Percentiles rank a stretch among this genome's conserved stretches.
phyloP scores from a whole-genome alignment of 306 rosid species.

The Fragaria vesca region DNA sequence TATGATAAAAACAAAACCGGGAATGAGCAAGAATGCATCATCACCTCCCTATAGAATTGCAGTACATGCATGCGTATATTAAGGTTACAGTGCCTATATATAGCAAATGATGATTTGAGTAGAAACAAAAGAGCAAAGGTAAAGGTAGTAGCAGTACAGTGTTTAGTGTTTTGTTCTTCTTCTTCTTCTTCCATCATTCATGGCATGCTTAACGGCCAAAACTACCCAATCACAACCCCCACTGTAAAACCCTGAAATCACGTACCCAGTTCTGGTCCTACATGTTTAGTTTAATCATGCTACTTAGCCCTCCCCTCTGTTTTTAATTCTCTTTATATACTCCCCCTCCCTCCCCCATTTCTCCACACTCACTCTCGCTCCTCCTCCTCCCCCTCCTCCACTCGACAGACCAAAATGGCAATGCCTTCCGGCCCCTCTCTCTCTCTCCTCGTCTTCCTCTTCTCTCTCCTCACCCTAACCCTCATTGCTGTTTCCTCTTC shows the following conservation, averaged over 20 bases:
- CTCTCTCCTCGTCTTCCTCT: slow-evolving; percentile 34
- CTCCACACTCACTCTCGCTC: slow-evolving; percentile 1
- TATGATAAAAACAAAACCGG: background rate
- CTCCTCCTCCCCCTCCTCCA: background rate
- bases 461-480: slow-evolving; percentile 40
- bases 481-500: slow-evolving; percentile 54
- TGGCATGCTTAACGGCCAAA: slow-evolving; percentile 79
- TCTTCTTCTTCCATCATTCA: slow-evolving; percentile 34
- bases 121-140: background rate
- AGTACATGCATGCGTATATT: background rate
- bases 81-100: background rate
- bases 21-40: background rate
- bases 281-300: slow-evolving; percentile 70
- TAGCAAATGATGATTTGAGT: background rate
- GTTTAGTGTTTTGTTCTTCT: background rate
- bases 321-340: slow-evolving; percentile 60
- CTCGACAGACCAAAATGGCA: slow-evolving; percentile 38
- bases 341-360: slow-evolving; percentile 20
- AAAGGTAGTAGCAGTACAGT: background rate
- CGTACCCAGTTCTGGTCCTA: slow-evolving; percentile 56
- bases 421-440: slow-evolving; percentile 20
- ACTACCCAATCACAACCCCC: slow-evolving; percentile 52
- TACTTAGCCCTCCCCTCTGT: slow-evolving; percentile 32
- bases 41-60: background rate
- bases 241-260: slow-evolving; percentile 68